Evolutionary conservation across 768 basidiomycete species (phyloP).

Genomic region (Astraeus odoratus): DNA sequence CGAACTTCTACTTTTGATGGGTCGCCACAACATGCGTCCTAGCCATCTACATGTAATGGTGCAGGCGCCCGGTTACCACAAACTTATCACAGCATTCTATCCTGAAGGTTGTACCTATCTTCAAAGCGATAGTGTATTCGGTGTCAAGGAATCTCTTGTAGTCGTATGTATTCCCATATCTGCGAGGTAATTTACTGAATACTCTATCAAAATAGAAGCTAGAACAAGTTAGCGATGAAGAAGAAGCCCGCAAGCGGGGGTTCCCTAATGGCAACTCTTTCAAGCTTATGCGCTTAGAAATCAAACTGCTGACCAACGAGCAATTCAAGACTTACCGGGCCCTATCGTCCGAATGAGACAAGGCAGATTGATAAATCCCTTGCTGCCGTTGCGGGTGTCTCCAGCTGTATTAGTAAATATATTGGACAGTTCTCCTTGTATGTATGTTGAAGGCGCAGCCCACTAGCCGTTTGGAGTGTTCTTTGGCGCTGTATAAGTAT

Average conservation of each 20-base stretch:
- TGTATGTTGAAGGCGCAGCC: too few relatives aligned
- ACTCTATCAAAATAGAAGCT: conserved; percentile 36
- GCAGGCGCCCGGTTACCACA: conserved; percentile 64
- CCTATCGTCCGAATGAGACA: conserved; percentile 8
- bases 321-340: conserved; percentile 30
- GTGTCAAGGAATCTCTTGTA: conserved; percentile 72
- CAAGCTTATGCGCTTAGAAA: conserved; percentile 41
- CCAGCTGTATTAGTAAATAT: too few relatives aligned
- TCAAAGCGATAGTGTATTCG: conserved; percentile 71
- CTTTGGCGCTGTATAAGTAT: too few relatives aligned
- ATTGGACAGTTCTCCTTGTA: too few relatives aligned
- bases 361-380: not conserved
- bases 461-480: too few relatives aligned
- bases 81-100: conserved; percentile 68
- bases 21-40: conserved; percentile 72
- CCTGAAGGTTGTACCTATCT: conserved; percentile 64
- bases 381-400: too few relatives aligned
- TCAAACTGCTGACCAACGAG: conserved; percentile 37
- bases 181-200: not conserved
- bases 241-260: conserved; percentile 44
- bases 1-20: conserved; percentile 44
- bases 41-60: conserved; percentile 76
- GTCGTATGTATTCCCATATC: conserved; percentile 42
- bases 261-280: conserved; percentile 41
- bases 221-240: conserved; percentile 45